A percentile compares a stretch with the other conserved stretches of the same genome.
Evolutionary conservation across 2,329 filamentous ascomycete species (phyloP).

Genomic region (Aspergillus sp.): DNA sequence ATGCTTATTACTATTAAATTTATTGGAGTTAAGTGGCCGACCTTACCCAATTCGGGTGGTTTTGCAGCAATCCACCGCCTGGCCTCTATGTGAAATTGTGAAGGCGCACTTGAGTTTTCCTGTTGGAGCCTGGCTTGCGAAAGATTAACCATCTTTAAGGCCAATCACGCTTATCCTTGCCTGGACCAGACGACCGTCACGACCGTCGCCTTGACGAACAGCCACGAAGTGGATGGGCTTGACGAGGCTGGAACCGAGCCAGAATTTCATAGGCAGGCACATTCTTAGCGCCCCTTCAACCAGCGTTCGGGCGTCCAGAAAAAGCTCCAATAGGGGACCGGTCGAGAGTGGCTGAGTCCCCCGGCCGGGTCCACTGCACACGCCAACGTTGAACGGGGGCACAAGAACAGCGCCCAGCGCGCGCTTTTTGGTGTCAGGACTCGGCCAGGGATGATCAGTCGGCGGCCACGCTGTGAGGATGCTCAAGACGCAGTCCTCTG

Average conservation of each 20-base stretch:
- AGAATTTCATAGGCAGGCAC: background rate
- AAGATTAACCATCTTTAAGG: background rate
- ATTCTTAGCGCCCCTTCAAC: background rate
- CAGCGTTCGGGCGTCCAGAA: background rate
- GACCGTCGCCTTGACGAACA: background rate
- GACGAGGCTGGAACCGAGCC: background rate
- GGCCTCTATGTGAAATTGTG: background rate
- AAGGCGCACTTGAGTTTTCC: background rate
- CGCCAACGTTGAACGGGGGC: background rate
- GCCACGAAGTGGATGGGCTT: background rate
- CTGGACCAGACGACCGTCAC: background rate
- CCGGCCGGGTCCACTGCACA: constrained; percentile 1
- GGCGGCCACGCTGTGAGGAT: too few relatives aligned
- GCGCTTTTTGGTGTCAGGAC: background rate
- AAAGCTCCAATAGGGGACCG: background rate
- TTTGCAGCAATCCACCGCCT: background rate
- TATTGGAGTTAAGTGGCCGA: background rate
- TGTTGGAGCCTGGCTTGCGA: background rate
- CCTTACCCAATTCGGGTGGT: background rate
- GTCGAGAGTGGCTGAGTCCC: background rate
- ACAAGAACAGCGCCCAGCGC: background rate
- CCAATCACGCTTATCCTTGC: constrained; percentile 15
- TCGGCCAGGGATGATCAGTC: background rate
- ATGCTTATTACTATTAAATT: background rate
- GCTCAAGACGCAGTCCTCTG: too few relatives aligned